phyloP scores from a whole-genome alignment of 192 early-diverging fungal genomes.

The Coemansia sp. region DNA sequence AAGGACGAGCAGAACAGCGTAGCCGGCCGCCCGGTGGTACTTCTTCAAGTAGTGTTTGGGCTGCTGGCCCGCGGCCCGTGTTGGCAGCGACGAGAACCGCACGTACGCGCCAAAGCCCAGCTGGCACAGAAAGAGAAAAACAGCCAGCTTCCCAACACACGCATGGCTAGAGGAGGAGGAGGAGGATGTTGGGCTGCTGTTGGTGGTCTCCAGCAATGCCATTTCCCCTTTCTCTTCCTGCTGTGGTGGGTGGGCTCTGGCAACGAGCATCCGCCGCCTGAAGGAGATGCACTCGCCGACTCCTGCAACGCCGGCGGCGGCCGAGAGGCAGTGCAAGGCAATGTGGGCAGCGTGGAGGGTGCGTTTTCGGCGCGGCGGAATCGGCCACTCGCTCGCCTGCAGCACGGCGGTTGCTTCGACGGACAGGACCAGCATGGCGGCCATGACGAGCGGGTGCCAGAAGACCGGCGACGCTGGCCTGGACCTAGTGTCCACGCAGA shows the following conservation, averaged over 20 bases:
- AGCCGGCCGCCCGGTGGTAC: conserved; percentile 17
- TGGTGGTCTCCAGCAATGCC: too few species aligned
- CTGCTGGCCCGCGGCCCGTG: background rate
- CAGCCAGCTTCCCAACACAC: conserved; percentile 7
- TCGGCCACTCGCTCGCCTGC: conserved; percentile 23
- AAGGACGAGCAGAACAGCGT: conserved; percentile 11
- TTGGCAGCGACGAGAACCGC: background rate
- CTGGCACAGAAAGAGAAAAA: conserved; percentile 16
- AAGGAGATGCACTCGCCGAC: background rate
- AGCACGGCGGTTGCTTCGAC: conserved; percentile 17
- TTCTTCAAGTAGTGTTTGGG: conserved; percentile 14
- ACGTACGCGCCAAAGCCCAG: conserved; percentile 9
- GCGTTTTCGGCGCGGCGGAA: background rate
- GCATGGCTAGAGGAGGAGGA: conserved; percentile 5
- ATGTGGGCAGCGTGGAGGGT: background rate
- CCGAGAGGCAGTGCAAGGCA: background rate
- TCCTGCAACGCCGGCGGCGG: background rate
- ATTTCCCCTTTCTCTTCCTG: too few species aligned
- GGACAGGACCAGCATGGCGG: conserved; percentile 18
- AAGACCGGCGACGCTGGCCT: conserved; percentile 6
- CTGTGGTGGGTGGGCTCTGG: too few species aligned
- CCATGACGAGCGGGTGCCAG: conserved; percentile 38
- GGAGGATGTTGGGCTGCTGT: too few species aligned
- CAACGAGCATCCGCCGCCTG: too few species aligned
- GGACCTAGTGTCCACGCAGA: background rate